Evolutionary conservation across 2,329 filamentous ascomycete genomes (phyloP).

Genomic region (Phialophora tarda): DNA sequence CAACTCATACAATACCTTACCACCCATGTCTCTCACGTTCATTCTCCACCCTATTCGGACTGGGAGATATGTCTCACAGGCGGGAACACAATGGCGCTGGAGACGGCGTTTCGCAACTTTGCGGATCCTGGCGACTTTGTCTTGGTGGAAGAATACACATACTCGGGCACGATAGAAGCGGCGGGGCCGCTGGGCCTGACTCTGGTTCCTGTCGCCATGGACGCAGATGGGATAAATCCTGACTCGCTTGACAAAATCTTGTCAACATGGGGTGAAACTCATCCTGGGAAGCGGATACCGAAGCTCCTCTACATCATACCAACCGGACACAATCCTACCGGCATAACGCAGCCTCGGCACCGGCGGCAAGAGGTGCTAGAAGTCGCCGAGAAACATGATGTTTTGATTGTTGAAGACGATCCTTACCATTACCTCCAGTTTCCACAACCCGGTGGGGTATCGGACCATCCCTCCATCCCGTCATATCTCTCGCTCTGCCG

Average conservation of each 20-base stretch:
- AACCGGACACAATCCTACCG: neutral
- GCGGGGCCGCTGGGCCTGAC: neutral
- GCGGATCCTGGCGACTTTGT: slow-evolving; percentile 11
- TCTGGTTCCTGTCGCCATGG: neutral
- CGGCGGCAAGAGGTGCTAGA: neutral
- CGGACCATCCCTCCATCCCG: neutral
- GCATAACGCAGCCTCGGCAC: neutral
- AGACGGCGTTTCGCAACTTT: slow-evolving; percentile 4
- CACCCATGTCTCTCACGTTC: slow-evolving; percentile 3
- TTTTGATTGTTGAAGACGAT: slow-evolving; percentile 16
- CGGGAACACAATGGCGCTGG: neutral
- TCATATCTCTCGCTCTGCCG: neutral
- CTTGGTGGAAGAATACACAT: slow-evolving; percentile 17
- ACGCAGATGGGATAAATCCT: neutral
- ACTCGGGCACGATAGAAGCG: slow-evolving; percentile 6
- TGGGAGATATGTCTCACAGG: slow-evolving; percentile 1
- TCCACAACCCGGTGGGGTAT: neutral
- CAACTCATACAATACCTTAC: slow-evolving; percentile 17
- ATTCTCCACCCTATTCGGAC: slow-evolving; percentile 1
- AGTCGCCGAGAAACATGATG: slow-evolving; percentile 11
- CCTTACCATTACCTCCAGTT: slow-evolving; percentile 16
- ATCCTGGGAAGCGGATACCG: neutral
- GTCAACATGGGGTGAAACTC: neutral
- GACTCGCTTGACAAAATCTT: neutral
- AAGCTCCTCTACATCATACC: neutral